Evolutionary conservation across 768 basidiomycete genomes (phyloP).

Genomic region (Boletellus ananas): DNA sequence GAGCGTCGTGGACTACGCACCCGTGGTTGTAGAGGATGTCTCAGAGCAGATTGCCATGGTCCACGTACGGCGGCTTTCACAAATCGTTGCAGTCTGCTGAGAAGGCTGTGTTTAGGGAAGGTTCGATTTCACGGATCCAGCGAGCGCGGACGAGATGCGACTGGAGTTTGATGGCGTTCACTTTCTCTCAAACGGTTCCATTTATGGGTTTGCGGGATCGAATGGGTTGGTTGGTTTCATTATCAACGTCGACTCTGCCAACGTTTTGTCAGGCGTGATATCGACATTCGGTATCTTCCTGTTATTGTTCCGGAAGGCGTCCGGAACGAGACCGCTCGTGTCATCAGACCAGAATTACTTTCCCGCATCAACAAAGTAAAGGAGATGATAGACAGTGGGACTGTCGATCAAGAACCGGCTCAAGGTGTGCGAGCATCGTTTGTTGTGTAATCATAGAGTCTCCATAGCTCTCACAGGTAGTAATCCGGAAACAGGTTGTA

Average conservation of each 20-base stretch:
- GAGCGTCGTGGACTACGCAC: conserved; percentile 60
- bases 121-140: conserved; percentile 58
- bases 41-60: conserved; percentile 53
- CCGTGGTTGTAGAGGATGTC: conserved; percentile 35
- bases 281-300: conserved; percentile 66
- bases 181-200: conserved; percentile 65
- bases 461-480: conserved; percentile 34
- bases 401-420: conserved; percentile 51
- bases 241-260: neutral
- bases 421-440: conserved; percentile 24
- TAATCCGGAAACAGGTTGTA: conserved; percentile 49
- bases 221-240: conserved; percentile 43
- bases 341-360: conserved; percentile 57
- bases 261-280: conserved; percentile 39
- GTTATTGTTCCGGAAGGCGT: conserved; percentile 54
- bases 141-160: conserved; percentile 52
- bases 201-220: conserved; percentile 72
- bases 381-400: conserved; percentile 61
- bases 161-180: conserved; percentile 79
- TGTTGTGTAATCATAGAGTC: neutral
- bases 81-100: conserved; percentile 5
- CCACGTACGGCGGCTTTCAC: conserved; percentile 48
- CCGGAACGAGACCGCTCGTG: conserved; percentile 55
- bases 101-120: conserved; percentile 48
- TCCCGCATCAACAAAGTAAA: conserved; percentile 56